These are phyloP conservation scores for Talaromyces wortmannii DNA, from an alignment of 495 filamentous ascomycete species.

Conservation along the genomic window DNA sequence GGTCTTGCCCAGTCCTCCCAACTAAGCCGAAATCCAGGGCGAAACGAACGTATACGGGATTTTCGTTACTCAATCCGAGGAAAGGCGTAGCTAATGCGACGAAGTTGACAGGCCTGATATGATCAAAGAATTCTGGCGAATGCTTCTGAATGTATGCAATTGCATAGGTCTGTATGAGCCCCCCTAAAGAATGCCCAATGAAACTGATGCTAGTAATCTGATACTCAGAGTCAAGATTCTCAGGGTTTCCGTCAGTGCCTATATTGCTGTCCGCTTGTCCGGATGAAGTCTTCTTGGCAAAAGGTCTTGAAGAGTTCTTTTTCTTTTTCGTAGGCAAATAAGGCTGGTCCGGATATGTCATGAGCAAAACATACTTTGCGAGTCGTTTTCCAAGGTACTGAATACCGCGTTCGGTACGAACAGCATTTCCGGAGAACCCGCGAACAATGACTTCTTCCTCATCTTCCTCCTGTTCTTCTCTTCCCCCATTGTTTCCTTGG, in stretches of 20 bases:
- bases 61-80: constrained; percentile 92
- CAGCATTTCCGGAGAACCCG: constrained; percentile 84
- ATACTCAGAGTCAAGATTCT: constrained; percentile 53
- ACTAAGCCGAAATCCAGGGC: constrained; percentile 94
- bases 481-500: not conserved
- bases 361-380: constrained; percentile 79
- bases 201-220: constrained; percentile 95
- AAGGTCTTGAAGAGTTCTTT: not conserved
- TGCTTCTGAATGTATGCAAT: constrained; percentile 98
- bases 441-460: constrained; percentile 91
- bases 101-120: constrained; percentile 87
- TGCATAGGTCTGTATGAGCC: constrained; percentile 88
- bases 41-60: constrained; percentile 94
- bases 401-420: constrained; percentile 86
- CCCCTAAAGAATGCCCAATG: constrained; percentile 87
- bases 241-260: constrained; percentile 3
- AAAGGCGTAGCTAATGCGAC: constrained; percentile 87
- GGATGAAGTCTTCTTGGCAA: constrained; percentile 11
- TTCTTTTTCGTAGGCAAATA: constrained; percentile 64
- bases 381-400: constrained; percentile 94
- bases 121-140: constrained; percentile 82
- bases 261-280: not conserved
- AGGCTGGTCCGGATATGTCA: constrained; percentile 90
- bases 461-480: constrained; percentile 54
- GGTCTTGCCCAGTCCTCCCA: constrained; percentile 87